Evolutionary conservation across 768 basidiomycete species (phyloP), one percentile per base, ranked within the genome.

Genomic region (Chlorophyllum brunneum): DNA sequence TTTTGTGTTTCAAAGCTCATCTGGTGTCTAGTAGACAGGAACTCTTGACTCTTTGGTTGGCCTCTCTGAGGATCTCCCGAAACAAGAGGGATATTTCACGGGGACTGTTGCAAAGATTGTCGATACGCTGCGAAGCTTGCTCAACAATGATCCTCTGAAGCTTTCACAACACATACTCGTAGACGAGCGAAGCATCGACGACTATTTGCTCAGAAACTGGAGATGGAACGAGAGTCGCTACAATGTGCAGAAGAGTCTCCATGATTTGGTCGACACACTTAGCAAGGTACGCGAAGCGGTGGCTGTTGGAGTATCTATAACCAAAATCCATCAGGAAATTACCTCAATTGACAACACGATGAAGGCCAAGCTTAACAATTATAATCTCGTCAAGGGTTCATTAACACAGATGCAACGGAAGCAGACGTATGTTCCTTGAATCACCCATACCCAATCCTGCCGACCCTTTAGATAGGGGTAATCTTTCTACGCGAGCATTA

Each of bases 191-290:
- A 78, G 74, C 26, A 80, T 89, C 5, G 91, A 95, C 52, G 79
- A 82, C 50, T 94, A 94, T 64, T 68, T 95, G 11, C 65, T 95
- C n/a, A 70, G 71, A 2, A 78, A 77, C 4, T 99, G 95, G 95
- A 81, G 77, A 60, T 99, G 97, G 97, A 95, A 98, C 62, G 85
- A 87, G 61, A 85, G 91, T 18, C 82, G 95, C 57, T 99, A 95
- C 70, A 87, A 88, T 42, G 76, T 84, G 20, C 88, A 94, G 64
- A 81, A 83, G 59, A 81, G 88, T 55, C 75, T 98, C 33, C 76
- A 78, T 42, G 97, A 98, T 49, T 81, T 95, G 56, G 79, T 92
- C 15, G 95, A 98, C 58, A 75, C 79, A 39, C 73, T 99, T 62
- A 83, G 79, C 71, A 94, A 91, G 81, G 95, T 91, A 66, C 56